Base-by-base conservation (phyloP, 2,329 filamentous ascomycete genomes). In the Anthostomella pinea region DNA sequence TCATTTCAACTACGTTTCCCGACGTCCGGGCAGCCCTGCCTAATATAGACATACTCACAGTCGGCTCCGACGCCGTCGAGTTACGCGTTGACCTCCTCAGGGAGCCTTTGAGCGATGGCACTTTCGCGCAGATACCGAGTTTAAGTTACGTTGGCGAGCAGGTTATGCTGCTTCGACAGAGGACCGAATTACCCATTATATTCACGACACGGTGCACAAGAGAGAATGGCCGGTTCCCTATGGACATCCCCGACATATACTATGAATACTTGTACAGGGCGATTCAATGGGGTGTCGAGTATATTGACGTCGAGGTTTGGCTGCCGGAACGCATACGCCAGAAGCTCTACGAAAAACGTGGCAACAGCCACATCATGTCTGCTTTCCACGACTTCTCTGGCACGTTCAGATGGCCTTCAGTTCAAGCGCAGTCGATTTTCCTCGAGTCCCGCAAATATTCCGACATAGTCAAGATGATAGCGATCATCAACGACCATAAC, bases 391-490 rank as follows among this genome's bases (percentile, higher is more conserved):
- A 93, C 65, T 91, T 91, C 55, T 89, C 86, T 0, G 85, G 87
- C 2, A 82, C 72, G 1, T 91, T 91, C 71, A 86, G 83, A 53
- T 94, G 87, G 87, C 83, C 84, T 1, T 87, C 85, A 0, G 65
- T 75, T 6, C 75, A 85, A 48, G 87, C 87, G 1, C 78, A 85
- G 53, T 68, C 75, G 8, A 73, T 91, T 4, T 94, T 90, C 51
- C 69, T 78, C 41, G 75, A 82, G 48, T 87, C 84, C 7, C 77
- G 77, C 30, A 77, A 79, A 40, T 88, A 89, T 49, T 84, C 85
- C 30, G 87, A 94, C 59, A 87, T 94, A 39, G 82, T 94, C 56
- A 94, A 93, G 68, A 93, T 94, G 85, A 93, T 93, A 53, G 81
- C 84, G 20, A 83, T 90, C 56, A 86, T 88, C 56, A 83, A 81